phyloP scores from a whole-genome alignment of 2,329 filamentous ascomycete species.

The Lachnellula suecica region DNA sequence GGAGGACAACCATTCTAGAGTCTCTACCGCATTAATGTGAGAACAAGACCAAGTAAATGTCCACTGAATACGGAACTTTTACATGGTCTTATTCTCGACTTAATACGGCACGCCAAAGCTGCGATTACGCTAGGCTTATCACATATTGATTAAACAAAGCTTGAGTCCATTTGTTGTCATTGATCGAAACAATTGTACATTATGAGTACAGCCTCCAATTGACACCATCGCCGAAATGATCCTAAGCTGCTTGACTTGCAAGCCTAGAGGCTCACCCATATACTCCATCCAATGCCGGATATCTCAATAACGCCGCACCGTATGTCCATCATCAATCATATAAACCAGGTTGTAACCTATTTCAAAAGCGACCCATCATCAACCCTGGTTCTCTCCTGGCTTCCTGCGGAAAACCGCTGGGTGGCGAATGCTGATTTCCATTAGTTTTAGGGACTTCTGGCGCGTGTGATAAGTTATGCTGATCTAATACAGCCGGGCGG shows the following conservation, averaged over 20 bases:
- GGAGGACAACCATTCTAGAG: background rate
- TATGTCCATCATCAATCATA: slow-evolving; percentile 27
- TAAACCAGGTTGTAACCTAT: slow-evolving; percentile 6
- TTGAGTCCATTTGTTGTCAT: background rate
- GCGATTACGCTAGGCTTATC: too few species aligned
- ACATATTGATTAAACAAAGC: too few species aligned
- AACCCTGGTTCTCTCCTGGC: slow-evolving; percentile 23
- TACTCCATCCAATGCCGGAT: slow-evolving; percentile 20
- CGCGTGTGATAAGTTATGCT: slow-evolving; percentile 4
- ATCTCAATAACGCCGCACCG: slow-evolving; percentile 20
- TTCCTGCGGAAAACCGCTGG: slow-evolving; percentile 26
- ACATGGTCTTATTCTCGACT: too few species aligned
- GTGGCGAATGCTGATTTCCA: slow-evolving; percentile 21
- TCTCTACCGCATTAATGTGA: background rate
- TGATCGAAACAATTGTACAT: slow-evolving; percentile 18
- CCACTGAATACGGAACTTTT: too few species aligned
- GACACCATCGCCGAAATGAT: slow-evolving; percentile 15
- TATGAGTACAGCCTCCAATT: slow-evolving; percentile 24
- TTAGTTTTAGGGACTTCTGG: slow-evolving; percentile 16
- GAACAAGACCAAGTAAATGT: too few species aligned
- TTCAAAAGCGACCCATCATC: slow-evolving; percentile 27
- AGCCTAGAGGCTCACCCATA: slow-evolving; percentile 13
- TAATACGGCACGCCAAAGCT: too few species aligned
- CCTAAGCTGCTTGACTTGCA: slow-evolving; percentile 20
- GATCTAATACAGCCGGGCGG: slow-evolving; percentile 18